Evolutionary conservation across 208 protist genomes (phyloP).

Genomic region (Trypanosoma brucei): DNA sequence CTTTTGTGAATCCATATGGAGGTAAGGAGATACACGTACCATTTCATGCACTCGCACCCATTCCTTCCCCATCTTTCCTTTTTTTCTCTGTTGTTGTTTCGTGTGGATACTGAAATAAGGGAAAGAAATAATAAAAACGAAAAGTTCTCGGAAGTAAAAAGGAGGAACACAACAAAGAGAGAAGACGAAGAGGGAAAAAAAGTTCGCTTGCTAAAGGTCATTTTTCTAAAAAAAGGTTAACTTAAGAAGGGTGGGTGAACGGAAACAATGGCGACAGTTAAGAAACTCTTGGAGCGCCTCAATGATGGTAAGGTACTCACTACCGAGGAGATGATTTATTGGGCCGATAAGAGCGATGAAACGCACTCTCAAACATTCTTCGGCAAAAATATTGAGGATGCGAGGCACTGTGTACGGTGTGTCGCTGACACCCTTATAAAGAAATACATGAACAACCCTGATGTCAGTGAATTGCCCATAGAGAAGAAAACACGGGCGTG

Average conservation of each 20-base stretch:
- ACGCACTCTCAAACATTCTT: slow-evolving; percentile 47
- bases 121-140: too few species aligned
- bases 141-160: too few species aligned
- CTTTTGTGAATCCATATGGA: too few species aligned
- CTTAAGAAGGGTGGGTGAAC: background rate
- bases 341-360: slow-evolving; percentile 62
- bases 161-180: background rate
- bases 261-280: slow-evolving; percentile 31
- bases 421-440: slow-evolving; percentile 47
- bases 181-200: slow-evolving; percentile 3
- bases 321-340: slow-evolving; percentile 59
- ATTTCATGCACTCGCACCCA: too few species aligned
- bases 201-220: background rate
- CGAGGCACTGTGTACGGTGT: slow-evolving; percentile 28
- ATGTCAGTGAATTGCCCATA: slow-evolving; percentile 61
- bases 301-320: slow-evolving; percentile 30
- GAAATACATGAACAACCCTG: slow-evolving; percentile 78
- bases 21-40: too few species aligned
- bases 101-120: too few species aligned
- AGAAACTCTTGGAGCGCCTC: slow-evolving; percentile 50
- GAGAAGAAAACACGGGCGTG: slow-evolving; percentile 82
- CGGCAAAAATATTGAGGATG: slow-evolving; percentile 29
- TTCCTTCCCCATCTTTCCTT: too few species aligned
- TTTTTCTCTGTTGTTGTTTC: too few species aligned
- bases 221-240: slow-evolving; percentile 1